Base-by-base conservation (phyloP, 129 eudicot species). In the Pulicaria dysenterica region DNA sequence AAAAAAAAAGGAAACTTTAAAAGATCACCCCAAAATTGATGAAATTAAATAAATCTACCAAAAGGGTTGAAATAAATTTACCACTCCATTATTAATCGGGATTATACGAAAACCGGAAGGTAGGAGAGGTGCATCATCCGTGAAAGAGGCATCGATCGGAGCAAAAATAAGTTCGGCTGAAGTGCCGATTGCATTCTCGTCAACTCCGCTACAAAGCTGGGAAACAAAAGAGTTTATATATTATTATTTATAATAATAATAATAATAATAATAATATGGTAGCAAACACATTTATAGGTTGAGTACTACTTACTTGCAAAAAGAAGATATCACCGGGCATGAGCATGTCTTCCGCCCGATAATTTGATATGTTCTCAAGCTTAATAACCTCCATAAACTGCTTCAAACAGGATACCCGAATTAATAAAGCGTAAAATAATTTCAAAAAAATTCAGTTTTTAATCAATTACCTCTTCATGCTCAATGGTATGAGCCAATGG, bases 401-500 rank as follows among this genome's bases (percentile, higher is more conserved):
- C 74, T 80, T 70, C 8, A 11, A 43, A 50, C 4, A 53, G 7
- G 9, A 14, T 42, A 61, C 16, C 19, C 44, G 8, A 12, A 31
- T 70, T 61, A 11, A 53, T 62, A 60, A 69, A 41, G 57, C 6
- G 9, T 2, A 31, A 59, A 69, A 38, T 0, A 24, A 58, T 48
- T 5, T 31, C 5, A 24, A 64, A 41, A 19, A n/a, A 0, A 4
- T 50, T 24, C 6, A 8, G 3, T 6, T 10, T 46, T 42, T 50
- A 59, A 67, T 58, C 2, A 67, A 72, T 54, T 42, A 53, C 99
- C 97, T 94, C 99, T 83, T 94, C 99, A 57, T 94, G 78, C 79
- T 94, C 99, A 45, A 90, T 83, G 48, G 99, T 94, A 83, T 94
- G 96, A 79, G 99, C 99, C 69, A 94, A 78, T 37, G 99, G 99